Base-by-base conservation (phyloP, 768 basidiomycete species). In the Russula brevipes region DNA sequence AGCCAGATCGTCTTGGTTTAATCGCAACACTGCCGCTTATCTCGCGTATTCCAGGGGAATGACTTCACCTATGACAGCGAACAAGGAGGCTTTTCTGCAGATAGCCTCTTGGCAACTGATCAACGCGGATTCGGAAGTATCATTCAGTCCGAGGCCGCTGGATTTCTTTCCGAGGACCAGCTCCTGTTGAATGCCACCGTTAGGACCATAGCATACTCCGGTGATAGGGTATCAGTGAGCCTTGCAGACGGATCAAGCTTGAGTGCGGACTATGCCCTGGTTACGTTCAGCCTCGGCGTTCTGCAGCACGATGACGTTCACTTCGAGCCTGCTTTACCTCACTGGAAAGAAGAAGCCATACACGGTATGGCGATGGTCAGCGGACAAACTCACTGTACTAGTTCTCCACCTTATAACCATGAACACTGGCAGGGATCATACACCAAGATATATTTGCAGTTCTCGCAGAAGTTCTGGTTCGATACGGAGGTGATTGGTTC, bases 261-360 rank as follows among this genome's bases (percentile, higher is more conserved):
- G 30, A 74, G 71, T 14, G 85, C 79, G 14, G 81, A 86, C 56
- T 83, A 85, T 69, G 85, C 81, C 3, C 69, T 89, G 35, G 82
- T 81, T 65, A 88, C 87, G 0, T 88, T 88, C 73, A 87, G 86
- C 64, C 70, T 86, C 1, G 87, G 87, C 0, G 87, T 89, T 7
- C 74, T 89, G 58, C 87, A 89, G 73, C 76, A 85, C 60, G 74
- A 79, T 36, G 85, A 87, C 62, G 81, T 88, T 5, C 61, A 56
- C 3, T 88, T 86, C 66, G 69, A 78, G 46, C 87, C 87, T 2
- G 30, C 73, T 9, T 70, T 87, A 19, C 87, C 86, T 69, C 74
- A 68, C 10, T 88, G 80, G 76, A 88, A 87, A 69, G 60, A 75
- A n/a, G 86, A 87, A 60, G 86, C 85, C 4, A 82, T 87, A 42